Evolutionary conservation across 352 stramenopile species (phyloP).

Genomic region (Phytophthora pseudosyringae): DNA sequence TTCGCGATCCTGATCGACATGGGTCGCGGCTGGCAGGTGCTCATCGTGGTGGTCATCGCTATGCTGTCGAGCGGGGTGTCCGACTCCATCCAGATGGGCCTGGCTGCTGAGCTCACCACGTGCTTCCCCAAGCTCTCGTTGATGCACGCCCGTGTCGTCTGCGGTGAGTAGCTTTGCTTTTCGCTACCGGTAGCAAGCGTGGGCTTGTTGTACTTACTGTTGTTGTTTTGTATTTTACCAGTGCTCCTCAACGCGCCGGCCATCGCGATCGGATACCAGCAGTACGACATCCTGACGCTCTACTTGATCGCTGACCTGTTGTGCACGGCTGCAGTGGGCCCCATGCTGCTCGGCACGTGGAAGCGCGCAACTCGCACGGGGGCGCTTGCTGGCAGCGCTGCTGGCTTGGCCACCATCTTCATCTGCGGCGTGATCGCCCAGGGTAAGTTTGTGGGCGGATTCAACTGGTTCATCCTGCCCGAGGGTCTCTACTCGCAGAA

Average conservation of each 20-base stretch:
- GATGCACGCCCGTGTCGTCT: slow-evolving; percentile 60
- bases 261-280: slow-evolving; percentile 68
- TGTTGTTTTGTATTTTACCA: slow-evolving; percentile 21
- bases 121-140: slow-evolving; percentile 73
- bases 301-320: slow-evolving; percentile 82
- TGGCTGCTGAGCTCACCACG: slow-evolving; percentile 72
- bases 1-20: slow-evolving; percentile 82
- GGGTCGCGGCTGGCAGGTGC: slow-evolving; percentile 66
- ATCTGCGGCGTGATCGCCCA: slow-evolving; percentile 61
- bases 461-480: slow-evolving; percentile 78
- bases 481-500: slow-evolving; percentile 78
- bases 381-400: slow-evolving; percentile 55
- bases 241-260: slow-evolving; percentile 75
- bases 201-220: background rate
- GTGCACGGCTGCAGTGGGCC: slow-evolving; percentile 73
- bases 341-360: slow-evolving; percentile 75
- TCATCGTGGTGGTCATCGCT: slow-evolving; percentile 73
- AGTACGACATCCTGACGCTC: slow-evolving; percentile 74
- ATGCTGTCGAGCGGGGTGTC: slow-evolving; percentile 67
- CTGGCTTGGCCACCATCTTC: slow-evolving; percentile 77
- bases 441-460: slow-evolving; percentile 73
- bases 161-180: slow-evolving; percentile 31
- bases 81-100: slow-evolving; percentile 81
- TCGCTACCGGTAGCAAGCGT: background rate
- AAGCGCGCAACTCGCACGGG: slow-evolving; percentile 48